Base-by-base conservation (phyloP, 805 yeast species). In the Myxozyma geophila region DNA sequence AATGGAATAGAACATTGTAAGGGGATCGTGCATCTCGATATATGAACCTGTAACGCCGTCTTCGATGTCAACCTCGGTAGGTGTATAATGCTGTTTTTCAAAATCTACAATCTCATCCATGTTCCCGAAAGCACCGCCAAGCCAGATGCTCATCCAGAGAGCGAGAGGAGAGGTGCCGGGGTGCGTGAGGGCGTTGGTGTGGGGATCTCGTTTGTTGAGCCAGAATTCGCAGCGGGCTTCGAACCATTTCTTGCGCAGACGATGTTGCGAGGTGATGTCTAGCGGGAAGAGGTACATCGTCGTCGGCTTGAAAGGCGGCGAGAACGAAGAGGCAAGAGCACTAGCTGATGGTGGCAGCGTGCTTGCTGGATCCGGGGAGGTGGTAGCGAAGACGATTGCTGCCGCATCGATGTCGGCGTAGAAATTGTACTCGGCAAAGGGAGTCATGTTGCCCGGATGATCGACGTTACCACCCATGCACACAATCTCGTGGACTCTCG, bases 351-450 rank as follows among this genome's bases (percentile, higher is more conserved):
- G 66, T 7, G 79, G 79, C 56, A 73, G 62, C 13, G 76, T 72
- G 36, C 64, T 62, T 28, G 47, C 44, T 5, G 80, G 78, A 54
- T 66, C 39, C 5, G 37, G 51, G 7, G 76, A 66, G 0, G 78
- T 74, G 23, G 76, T 71, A 1, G 79, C 74, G 48, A 74, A 75
- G 2, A 78, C 74, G 13, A 71, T 69, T 0, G 80, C 78, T 2
- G 80, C 78, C 1, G 81, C 81, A 17, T 74, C 59, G 2, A 80
- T 77, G 59, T 79, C 81, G 2, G 81, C 75, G 58, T 67, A 77
- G 19, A 77, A 76, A 60, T 79, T 79, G 73, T 78, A 79, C 67
- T 79, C 81, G 5, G 80, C 81, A 7, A 68, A 44, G 2, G 81
- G 81, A 6, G 79, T 75, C 63, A 76, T 74, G 62, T 79, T 79